Base-by-base conservation (phyloP, 1,139 yeast genomes). In the Saccharomyces hybrid region DNA sequence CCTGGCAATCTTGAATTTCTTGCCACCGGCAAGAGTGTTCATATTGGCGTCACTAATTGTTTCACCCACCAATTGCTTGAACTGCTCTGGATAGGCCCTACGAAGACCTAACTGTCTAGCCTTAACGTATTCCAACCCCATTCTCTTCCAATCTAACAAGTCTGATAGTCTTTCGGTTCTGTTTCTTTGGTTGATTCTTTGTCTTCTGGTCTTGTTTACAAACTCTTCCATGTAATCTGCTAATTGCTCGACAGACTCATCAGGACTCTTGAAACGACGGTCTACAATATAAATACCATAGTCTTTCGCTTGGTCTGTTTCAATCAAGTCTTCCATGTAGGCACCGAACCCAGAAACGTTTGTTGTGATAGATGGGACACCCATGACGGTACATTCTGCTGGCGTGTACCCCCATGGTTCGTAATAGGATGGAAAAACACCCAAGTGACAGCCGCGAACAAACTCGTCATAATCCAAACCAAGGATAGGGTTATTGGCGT, bases 341-440 rank as follows among this genome's bases (percentile, higher is more conserved):
- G 98, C 95, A 54, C 99, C 99, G 70, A 93, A 93, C 1, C 99
- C 99, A 7, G 97, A 89, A 61, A 93, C 77, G 71, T 93, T 93
- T 52, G 99, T 93, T 27, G 99, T 91, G 67, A 93, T 88, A n/a
- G 97, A 88, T 20, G 99, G 99, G 56, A 93, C 96, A 58, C 99
- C 99, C 99, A 93, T 93, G 41, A 93, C 99, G 0, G 99, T 93
- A 77, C 99, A 93, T 71, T 93, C 99, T 9, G 98, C 98, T 9
- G 99, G 99, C 5, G 99, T 93, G 73, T 93, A 93, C 41, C 99
- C 99, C 99, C 99, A 93, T 5, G 99, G 99, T 73, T 93, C 99
- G 69, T 93, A 93, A 74, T 93, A 93, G 0, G 97, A 89, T 52
- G 99, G 99, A 84, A 93, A 93, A 52, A 93, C 96, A 70, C 99